A percentile compares a stretch with the other conserved stretches of the same genome.
Evolutionary conservation across 768 basidiomycete genomes (phyloP).

Genomic region (Termitomyces sp.): DNA sequence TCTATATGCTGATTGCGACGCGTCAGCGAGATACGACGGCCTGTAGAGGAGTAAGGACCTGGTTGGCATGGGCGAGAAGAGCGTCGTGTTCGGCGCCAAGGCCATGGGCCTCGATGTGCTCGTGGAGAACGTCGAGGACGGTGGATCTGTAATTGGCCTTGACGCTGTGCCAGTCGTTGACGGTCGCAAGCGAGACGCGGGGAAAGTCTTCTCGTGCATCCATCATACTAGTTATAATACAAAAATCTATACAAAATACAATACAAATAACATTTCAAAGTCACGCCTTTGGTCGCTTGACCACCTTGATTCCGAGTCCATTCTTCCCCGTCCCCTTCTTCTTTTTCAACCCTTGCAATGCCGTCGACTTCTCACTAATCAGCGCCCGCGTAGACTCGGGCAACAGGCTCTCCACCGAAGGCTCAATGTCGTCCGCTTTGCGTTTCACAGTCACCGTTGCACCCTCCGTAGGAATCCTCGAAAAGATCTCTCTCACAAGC

Average conservation of each 20-base stretch:
- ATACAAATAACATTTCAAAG: slow-evolving; percentile 1
- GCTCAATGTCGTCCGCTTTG: slow-evolving; percentile 78
- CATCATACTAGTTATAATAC: slow-evolving; percentile 22
- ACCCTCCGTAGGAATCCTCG: slow-evolving; percentile 50
- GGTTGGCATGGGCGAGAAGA: slow-evolving; percentile 46
- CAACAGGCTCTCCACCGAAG: slow-evolving; percentile 63
- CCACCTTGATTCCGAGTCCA: slow-evolving; percentile 71
- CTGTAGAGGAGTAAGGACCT: slow-evolving; percentile 31
- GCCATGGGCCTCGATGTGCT: slow-evolving; percentile 37
- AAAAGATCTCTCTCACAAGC: slow-evolving; percentile 83
- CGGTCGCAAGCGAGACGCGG: slow-evolving; percentile 60
- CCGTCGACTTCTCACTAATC: slow-evolving; percentile 45
- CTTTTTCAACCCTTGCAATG: slow-evolving; percentile 49
- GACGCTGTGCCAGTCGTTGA: slow-evolving; percentile 65
- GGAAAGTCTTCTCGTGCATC: slow-evolving; percentile 39
- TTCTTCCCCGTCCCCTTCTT: slow-evolving; percentile 60
- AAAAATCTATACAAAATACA: not conserved
- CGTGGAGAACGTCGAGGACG: slow-evolving; percentile 42
- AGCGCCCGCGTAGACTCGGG: slow-evolving; percentile 63
- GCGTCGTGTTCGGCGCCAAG: slow-evolving; percentile 41
- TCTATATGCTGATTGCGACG: slow-evolving; percentile 51
- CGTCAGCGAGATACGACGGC: slow-evolving; percentile 6
- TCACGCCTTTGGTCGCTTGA: slow-evolving; percentile 42
- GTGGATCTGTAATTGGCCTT: slow-evolving; percentile 48
- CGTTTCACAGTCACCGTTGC: slow-evolving; percentile 74